Evolutionary conservation across 164 flowering plant species (phyloP), one percentile per base, ranked within the genome.

Genomic region (Santalum album): DNA sequence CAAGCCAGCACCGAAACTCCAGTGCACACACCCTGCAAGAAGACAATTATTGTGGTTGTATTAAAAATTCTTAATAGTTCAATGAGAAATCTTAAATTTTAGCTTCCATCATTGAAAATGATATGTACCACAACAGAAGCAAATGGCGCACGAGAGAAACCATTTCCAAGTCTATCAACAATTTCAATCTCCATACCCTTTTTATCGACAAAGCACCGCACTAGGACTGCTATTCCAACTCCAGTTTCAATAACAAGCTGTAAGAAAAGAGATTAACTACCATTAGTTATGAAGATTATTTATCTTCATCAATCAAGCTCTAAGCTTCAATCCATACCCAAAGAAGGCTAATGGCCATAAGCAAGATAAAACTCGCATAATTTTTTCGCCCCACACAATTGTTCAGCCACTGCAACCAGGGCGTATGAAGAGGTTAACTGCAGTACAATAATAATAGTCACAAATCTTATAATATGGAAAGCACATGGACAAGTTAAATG

Each of bases 321-420:
- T 12, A 21, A 34, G 49, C 51, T 51, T 27, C 17, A 53, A 60
- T 48, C 59, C 86, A 61, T 82, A 94, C 99, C 99, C 99, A 94
- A 56, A 87, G 40, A 57, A 94, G 78, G 72, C 99, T 86, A 46
- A 60, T 56, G 34, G 87, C 95, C 99, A 94, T 94, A 25, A 94
- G 92, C 29, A 76, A 66, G 55, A 94, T 82, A 65, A 94, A 94
- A 44, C 95, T 82, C 14, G 64, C 45, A 60, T 94, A 94, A 57
- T 94, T 94, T 68, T 87, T 90, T 55, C 79, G 66, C 36, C 99
- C 99, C 42, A 94, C 97, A 56, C 99, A 94, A 69, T 94, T 94
- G 64, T 94, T 94, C 40, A 94, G 90, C 99, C 97, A 94, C 99
- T 91, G 84, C 70, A 71, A 3, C 53, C 38, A 61, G 17, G 17